These are phyloP conservation scores for Plectosphaerella cucumerina DNA, from an alignment of 2,329 filamentous ascomycete genomes.

Conservation along the genomic window DNA sequence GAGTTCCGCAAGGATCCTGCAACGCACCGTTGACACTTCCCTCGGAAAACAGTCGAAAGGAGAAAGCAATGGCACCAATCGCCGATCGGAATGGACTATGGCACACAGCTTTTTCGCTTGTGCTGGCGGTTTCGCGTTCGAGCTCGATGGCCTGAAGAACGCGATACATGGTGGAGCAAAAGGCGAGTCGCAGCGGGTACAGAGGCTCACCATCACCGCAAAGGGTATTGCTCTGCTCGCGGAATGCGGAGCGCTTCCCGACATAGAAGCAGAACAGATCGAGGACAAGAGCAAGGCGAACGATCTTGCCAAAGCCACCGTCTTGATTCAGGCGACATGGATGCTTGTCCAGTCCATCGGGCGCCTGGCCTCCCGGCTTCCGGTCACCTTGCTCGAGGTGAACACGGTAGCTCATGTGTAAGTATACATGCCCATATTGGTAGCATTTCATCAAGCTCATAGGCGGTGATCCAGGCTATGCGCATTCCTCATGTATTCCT, in stretches of 20 bases:
- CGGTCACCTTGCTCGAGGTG: conserved; percentile 29
- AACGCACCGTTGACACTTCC: conserved; percentile 9
- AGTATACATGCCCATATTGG: conserved; percentile 26
- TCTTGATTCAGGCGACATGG: conserved; percentile 31
- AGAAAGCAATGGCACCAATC: too few relatives aligned
- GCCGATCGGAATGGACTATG: conserved; percentile 17
- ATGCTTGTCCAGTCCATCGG: conserved; percentile 28
- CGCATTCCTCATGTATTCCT: conserved; percentile 7
- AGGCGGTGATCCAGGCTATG: conserved; percentile 25
- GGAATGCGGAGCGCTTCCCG: conserved; percentile 5
- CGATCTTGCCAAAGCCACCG: conserved; percentile 25
- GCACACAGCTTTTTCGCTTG: conserved; percentile 23
- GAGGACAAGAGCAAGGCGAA: conserved; percentile 30
- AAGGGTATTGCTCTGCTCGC: conserved; percentile 7
- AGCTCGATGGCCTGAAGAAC: conserved; percentile 2
- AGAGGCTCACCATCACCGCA: conserved; percentile 6
- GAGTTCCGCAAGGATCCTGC: conserved; percentile 9
- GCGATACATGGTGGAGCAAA: neutral
- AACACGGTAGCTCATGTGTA: conserved; percentile 26
- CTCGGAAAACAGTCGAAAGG: too few relatives aligned
- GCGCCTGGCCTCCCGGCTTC: conserved; percentile 21
- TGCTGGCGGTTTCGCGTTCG: conserved; percentile 23
- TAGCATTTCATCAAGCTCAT: conserved; percentile 28
- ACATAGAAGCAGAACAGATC: conserved; percentile 17
- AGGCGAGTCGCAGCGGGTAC: neutral